Evolutionary conservation across 176 grass and related monocot genomes (phyloP), one percentile per base, ranked within the genome.

Genomic region (Zoysia pacifica): DNA sequence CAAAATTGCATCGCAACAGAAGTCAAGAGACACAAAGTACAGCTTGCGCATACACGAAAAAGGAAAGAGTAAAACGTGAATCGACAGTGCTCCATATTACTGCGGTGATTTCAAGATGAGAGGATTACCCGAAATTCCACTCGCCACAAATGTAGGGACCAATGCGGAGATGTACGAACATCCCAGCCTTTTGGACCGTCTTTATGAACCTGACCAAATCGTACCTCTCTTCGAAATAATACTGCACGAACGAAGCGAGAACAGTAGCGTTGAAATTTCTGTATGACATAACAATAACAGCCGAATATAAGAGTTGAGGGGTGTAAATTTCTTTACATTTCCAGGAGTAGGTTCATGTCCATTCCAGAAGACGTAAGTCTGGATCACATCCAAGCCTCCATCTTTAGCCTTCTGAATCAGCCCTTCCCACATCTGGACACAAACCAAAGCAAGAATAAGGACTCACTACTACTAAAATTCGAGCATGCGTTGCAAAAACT

Each of bases 331-430:
- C 13, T 48, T 18, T 94, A 99, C 97, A 82, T 85, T 89, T 85
- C 97, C 93, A 52, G 90, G 93, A 62, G 88, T 91, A 69, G 97
- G 97, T 56, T 99, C 97, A 53, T 99, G 97, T 2, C 97, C 93
- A 42, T 99, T 99, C 97, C 97, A 99, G 70, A 99, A 99, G 35
- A 99, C 97, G 67, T 99, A 99, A 6, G 97, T 99, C 71, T 99
- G 97, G 76, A 99, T 85, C 70, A 94, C 97, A 84, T 99, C 97
- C 76, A 99, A 79, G 48, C 93, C 93, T 88, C 93, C 97, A 82
- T 99, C 93, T 83, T 96, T 99, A 7, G 97, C 97, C 79, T 96
- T 99, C 82, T 99, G 82, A 77, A 96, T 83, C 45, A 99, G 77
- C 18, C 90, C 97, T 75, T 99, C 97, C 97, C 97, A 99, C 92